Evolutionary conservation across 345 rosid genomes (phyloP).

Genomic region (Balakata baccata): DNA sequence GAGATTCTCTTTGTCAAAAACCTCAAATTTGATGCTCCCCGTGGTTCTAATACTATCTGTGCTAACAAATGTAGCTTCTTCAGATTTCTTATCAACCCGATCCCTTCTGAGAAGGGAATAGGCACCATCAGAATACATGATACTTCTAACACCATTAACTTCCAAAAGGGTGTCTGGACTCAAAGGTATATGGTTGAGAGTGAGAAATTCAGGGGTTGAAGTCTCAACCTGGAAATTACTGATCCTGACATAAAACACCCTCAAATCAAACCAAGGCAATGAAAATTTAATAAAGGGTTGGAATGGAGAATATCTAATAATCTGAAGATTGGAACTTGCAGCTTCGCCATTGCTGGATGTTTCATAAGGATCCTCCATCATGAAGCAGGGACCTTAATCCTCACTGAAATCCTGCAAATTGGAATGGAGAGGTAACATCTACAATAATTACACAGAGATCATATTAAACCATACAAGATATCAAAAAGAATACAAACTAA

Average conservation of each 20-base stretch:
- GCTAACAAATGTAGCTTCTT: constrained; percentile 85
- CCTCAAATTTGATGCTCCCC: constrained; percentile 84
- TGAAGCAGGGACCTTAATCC: constrained; percentile 37
- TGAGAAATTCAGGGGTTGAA: constrained; percentile 65
- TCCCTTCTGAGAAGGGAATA: constrained; percentile 70
- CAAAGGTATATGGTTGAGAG: constrained; percentile 70
- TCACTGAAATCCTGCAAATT: constrained; percentile 31
- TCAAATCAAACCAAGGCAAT: constrained; percentile 66
- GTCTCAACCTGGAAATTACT: constrained; percentile 65
- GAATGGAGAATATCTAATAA: constrained; percentile 58
- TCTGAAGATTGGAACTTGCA: constrained; percentile 41
- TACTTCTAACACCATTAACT: constrained; percentile 64
- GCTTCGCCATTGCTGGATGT: constrained; percentile 40
- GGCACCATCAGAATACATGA: constrained; percentile 57
- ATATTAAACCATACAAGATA: constrained; percentile 16
- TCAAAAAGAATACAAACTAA: not conserved
- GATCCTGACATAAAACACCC: constrained; percentile 84
- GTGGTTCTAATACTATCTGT: constrained; percentile 73
- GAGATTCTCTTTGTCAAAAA: constrained; percentile 52
- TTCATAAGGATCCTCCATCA: constrained; percentile 50
- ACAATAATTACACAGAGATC: not conserved
- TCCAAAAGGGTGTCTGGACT: constrained; percentile 70
- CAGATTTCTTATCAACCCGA: constrained; percentile 70
- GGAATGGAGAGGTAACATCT: constrained; percentile 23
- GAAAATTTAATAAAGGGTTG: constrained; percentile 44